These are phyloP conservation scores for Aspergillus pseudotamarii DNA, from an alignment of 2,329 filamentous ascomycete genomes.

Conservation along the genomic window DNA sequence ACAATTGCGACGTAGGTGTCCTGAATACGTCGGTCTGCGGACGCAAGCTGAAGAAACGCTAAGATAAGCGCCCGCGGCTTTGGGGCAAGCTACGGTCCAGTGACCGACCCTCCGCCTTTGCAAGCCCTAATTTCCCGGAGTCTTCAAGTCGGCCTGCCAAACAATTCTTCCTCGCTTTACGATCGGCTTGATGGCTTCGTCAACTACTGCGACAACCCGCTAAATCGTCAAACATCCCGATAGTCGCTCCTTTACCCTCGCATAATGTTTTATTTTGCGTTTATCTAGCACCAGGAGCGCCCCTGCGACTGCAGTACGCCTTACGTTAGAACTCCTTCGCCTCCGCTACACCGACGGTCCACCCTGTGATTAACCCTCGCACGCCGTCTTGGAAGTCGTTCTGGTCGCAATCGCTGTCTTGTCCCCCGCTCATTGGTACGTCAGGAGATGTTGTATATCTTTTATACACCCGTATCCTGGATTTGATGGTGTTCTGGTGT, in stretches of 20 bases:
- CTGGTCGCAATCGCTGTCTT: neutral
- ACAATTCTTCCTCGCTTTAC: conserved; percentile 20
- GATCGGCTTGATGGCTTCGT: conserved; percentile 8
- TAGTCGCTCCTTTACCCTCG: conserved; percentile 11
- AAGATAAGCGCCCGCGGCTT: conserved; percentile 28
- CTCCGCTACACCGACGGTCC: conserved; percentile 21
- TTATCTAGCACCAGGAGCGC: conserved; percentile 17
- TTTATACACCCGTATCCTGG: neutral
- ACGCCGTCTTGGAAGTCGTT: neutral
- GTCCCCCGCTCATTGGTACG: conserved; percentile 5
- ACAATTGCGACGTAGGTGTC: conserved; percentile 7
- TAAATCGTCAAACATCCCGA: conserved; percentile 12
- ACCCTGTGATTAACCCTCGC: conserved; percentile 14
- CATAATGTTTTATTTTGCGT: conserved; percentile 15
- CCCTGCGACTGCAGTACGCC: conserved; percentile 21
- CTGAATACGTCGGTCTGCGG: neutral
- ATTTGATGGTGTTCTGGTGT: conserved; percentile 4
- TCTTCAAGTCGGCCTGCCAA: conserved; percentile 24
- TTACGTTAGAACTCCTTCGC: conserved; percentile 21
- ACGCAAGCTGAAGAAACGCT: conserved; percentile 18
- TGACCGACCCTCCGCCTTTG: conserved; percentile 29
- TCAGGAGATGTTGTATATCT: neutral
- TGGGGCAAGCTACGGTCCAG: conserved; percentile 33
- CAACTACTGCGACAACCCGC: conserved; percentile 5
- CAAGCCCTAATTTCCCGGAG: conserved; percentile 44